Base-by-base conservation (phyloP, 2,329 filamentous ascomycete genomes). In the Bertia moriformis region DNA sequence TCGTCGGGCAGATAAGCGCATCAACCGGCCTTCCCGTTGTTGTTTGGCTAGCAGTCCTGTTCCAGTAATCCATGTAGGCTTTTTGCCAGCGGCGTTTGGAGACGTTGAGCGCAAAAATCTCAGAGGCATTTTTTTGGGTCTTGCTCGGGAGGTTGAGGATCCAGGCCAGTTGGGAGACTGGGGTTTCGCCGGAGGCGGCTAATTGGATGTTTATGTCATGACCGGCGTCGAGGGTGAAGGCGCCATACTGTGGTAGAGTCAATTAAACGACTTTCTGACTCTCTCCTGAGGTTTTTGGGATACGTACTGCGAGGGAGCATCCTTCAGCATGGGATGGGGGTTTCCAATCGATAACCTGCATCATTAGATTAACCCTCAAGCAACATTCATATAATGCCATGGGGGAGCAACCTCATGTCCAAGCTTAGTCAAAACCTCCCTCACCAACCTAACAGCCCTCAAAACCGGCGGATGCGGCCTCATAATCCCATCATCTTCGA, bases 11-110 rank as follows among this genome's bases (percentile, higher is more conserved):
- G 15, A 35, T 35, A 7, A 35, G 15, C 15, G 10, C 32, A 15
- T 35, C 32, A 10, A 35, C 32, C 10, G 32, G 32, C 15, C 32
- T 7, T 12, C 32, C 32, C 7, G 32, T 35, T 10, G 10, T 15
- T 14, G 32, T 35, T 15, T 10, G 15, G 7, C 17, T 7, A 15
- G 32, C 32, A 35, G 32, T 35, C 7, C 32, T 35, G 32, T 35
- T 35, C 32, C 32, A 35, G 32, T 35, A 35, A 10, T 35, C 32
- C 32, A 35, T 35, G 15, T 35, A 35, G 7, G 7, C 12, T 15
- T 35, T 35, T 15, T 35, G 32, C 7, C 17, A 35, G 7, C 17
- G 10, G 15, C 32, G 32, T 15, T 35, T 35, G 12, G 12, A 14
- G 32, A 35, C 32, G 17, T 35, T 35, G 12, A 35, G 7, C 12